Evolutionary conservation across 257 asterid species (phyloP).

Genomic region (Sherardia arvensis): DNA sequence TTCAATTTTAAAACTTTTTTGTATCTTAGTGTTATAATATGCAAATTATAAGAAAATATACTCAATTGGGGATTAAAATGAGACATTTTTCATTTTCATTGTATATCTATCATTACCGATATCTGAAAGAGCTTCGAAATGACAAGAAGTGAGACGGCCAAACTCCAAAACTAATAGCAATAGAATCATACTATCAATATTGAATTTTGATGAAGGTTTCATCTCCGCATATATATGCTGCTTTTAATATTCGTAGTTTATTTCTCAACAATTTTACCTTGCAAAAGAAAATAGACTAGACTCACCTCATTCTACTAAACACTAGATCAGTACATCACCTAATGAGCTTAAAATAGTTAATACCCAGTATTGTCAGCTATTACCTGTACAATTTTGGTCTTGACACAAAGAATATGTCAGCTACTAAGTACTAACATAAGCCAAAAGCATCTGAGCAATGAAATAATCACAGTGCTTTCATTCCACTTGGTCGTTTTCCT

Average conservation of each 20-base stretch:
- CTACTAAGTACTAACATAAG: neutral
- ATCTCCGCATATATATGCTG: no score
- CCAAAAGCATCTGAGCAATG: neutral
- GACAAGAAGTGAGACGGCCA: no score
- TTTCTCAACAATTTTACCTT: neutral
- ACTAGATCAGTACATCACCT: neutral
- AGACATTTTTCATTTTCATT: no score
- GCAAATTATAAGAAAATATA: no score
- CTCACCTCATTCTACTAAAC: neutral
- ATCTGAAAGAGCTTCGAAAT: no score
- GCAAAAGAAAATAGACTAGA: neutral
- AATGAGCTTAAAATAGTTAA: no score
- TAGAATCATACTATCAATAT: neutral
- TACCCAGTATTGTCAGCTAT: neutral
- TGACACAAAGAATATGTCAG: neutral
- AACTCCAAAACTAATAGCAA: neutral
- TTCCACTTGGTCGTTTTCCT: slow-evolving; percentile 47
- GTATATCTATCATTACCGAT: no score
- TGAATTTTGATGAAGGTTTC: neutral
- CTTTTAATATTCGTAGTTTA: neutral
- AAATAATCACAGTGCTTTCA: slow-evolving; percentile 20
- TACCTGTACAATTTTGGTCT: neutral
- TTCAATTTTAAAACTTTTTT: no score
- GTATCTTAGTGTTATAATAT: no score
- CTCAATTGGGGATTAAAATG: no score